Base-by-base conservation (phyloP, 2,329 filamentous ascomycete genomes). In the Gnomoniopsis smithogilvyi region DNA sequence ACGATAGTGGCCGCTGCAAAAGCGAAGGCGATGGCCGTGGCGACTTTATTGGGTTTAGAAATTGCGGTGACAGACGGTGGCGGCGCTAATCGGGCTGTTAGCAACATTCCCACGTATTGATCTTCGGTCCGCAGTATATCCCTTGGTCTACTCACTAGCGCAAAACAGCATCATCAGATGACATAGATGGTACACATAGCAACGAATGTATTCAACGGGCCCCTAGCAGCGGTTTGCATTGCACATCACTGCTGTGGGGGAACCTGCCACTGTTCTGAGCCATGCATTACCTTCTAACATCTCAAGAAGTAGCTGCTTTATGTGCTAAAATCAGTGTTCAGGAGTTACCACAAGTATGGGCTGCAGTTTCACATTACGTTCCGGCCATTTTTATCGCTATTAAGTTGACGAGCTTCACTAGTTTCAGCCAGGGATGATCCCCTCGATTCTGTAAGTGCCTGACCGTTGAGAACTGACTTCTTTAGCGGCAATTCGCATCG, bases 341-440 rank as follows among this genome's bases (percentile, higher is more conserved):
- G 50, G 30, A 48, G 51, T 36, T 51, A 55, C 49, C 51, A 59
- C 51, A 58, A 30, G 64, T 59, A 66, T 63, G 61, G 63, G 61
- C 62, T 67, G 60, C 64, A 58, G 71, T 73, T 73, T 73, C 71
- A 73, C 62, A 57, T 67, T 60, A 50, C 61, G 64, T 64, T 62
- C 63, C 64, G 62, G 58, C 61, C 54, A 62, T 59, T 59, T 62
- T 55, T 52, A 58, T 59, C 49, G 43, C 41, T 62, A 58, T 64
- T 54, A 63, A 64, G 60, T 56, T 59, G 60, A 63, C 60, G 46
- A n/a, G 62, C 61, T 63, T 61, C 64, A 59, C 56, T 60, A 64
- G 68, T 71, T 71, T 71, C 68, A 61, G 63, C 64, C 62, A 64
- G 67, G 53, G 66, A 70, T 67, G 66, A 54, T 60, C 63, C 58